Evolutionary conservation across 257 asterid species (phyloP), one percentile per base, ranked within the genome.

Genomic region (Fraxinus pennsylvanica): DNA sequence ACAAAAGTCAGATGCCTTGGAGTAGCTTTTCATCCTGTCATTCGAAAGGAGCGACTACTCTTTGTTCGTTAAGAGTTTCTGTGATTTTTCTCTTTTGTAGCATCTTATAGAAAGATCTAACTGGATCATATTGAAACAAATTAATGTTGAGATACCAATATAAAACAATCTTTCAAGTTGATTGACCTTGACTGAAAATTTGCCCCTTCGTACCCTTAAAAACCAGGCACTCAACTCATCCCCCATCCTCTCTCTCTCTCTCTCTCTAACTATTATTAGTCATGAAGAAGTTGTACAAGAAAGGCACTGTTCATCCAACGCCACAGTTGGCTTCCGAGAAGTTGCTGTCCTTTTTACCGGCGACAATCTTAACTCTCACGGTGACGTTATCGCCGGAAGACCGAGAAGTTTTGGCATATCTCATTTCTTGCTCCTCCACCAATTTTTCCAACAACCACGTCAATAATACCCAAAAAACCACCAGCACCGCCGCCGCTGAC

Each of bases 261-360:
- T 73, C 82, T 47, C 78, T 71, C 76, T 38, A 9, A 32, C 8
- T 50, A 47, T 15, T 17, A 19, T 66, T 82, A 43, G 57, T 85
- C 45, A 91, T 91, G 96, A 91, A 91, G 85, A 91, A 89, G 83
- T 88, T 86, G 14, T 85, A 89, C 73, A 72, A 88, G 75, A 91
- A 84, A 67, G 82, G 94, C 4, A 73, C 90, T 69, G 89, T 91
- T 61, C 94, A 91, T 33, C 94, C 96, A 17, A 84, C 91, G 77
- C 90, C 89, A 50, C 84, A 91, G 66, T 87, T 75, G 30, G 86
- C 87, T 5, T 86, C 92, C 5, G 94, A 89, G 84, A 91, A 89
- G 36, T 90, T 91, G 15, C 90, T 91, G n/a, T 85, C 93, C 0
- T 87, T 89, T 52, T 59, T 91, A 39, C 94, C 96, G 43, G 85